phyloP scores from a whole-genome alignment of 163 green algal species.

The Chlamydomonas reinhardtii region DNA sequence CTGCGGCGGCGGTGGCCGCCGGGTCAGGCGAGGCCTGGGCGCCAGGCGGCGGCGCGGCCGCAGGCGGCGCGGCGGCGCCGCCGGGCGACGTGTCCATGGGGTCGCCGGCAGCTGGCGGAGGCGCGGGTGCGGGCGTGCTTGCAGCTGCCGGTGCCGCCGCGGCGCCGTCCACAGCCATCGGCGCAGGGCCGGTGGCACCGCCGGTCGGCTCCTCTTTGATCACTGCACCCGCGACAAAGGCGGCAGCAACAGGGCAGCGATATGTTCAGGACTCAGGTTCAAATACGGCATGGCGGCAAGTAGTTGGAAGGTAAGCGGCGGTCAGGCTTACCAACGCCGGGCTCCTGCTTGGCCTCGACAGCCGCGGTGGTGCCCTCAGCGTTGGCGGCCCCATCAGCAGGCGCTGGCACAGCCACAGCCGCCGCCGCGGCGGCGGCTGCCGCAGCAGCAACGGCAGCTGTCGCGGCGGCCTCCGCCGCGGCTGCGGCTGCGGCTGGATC shows the following conservation, averaged over 20 bases:
- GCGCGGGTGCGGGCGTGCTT: no score
- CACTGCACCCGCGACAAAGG: not conserved
- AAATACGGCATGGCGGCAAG: no score
- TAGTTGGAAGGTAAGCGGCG: no score
- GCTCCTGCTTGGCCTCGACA: not conserved
- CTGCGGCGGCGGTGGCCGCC: not conserved
- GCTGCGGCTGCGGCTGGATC: not conserved
- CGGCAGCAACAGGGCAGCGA: no score
- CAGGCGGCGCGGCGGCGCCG: conserved; percentile 9
- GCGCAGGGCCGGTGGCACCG: not conserved
- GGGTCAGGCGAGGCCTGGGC: not conserved
- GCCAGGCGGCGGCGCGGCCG: not conserved
- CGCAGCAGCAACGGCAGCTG: not conserved
- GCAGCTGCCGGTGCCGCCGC: not conserved
- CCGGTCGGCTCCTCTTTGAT: conserved; percentile 37
- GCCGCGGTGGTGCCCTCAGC: no score
- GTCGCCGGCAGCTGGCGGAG: not conserved
- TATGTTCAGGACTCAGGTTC: no score
- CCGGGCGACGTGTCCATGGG: conserved; percentile 20
- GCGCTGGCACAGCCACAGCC: no score
- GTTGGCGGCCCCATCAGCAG: no score
- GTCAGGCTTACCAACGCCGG: not conserved
- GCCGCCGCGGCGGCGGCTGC: no score
- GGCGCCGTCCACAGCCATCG: not conserved
- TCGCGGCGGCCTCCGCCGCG: not conserved